Evolutionary conservation across 768 basidiomycete genomes (phyloP).

Genomic region (Boletus reticuloceps): DNA sequence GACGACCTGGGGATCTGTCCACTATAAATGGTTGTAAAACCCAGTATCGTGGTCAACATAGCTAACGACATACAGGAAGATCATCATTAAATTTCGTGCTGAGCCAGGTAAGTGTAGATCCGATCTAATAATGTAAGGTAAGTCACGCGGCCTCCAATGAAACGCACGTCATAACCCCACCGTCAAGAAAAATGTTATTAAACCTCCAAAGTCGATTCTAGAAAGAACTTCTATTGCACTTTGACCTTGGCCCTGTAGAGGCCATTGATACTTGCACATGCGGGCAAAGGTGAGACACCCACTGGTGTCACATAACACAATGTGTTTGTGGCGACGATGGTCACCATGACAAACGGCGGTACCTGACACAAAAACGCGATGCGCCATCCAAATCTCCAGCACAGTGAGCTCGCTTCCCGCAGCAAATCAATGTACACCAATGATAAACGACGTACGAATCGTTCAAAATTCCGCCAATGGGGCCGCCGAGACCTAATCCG

Average conservation of each 20-base stretch:
- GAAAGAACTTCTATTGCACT: constrained; percentile 4
- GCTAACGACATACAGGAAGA: constrained; percentile 2
- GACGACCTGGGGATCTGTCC: constrained; percentile 5
- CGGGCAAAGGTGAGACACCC: neutral
- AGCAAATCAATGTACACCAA: too few relatives aligned
- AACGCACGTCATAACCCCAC: neutral
- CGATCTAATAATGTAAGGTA: constrained; percentile 3
- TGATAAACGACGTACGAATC: constrained; percentile 5
- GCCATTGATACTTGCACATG: neutral
- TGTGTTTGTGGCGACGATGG: neutral
- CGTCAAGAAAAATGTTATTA: constrained; percentile 1
- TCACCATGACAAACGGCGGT: constrained; percentile 2
- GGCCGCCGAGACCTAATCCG: constrained; percentile 13
- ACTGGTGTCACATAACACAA: constrained; percentile 14
- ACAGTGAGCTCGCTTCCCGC: neutral
- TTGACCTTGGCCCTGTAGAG: constrained; percentile 6
- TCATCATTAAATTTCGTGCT: constrained; percentile 16
- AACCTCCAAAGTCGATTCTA: constrained; percentile 15
- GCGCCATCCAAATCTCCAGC: constrained; percentile 39
- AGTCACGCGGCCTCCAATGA: neutral
- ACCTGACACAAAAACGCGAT: constrained; percentile 11
- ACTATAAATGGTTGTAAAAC: neutral
- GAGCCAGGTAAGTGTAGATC: constrained; percentile 9
- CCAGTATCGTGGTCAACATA: too few relatives aligned
- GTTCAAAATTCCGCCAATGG: constrained; percentile 10